phyloP scores from a whole-genome alignment of 192 early-diverging fungal species.

The Pecoramyces ruminantium region DNA sequence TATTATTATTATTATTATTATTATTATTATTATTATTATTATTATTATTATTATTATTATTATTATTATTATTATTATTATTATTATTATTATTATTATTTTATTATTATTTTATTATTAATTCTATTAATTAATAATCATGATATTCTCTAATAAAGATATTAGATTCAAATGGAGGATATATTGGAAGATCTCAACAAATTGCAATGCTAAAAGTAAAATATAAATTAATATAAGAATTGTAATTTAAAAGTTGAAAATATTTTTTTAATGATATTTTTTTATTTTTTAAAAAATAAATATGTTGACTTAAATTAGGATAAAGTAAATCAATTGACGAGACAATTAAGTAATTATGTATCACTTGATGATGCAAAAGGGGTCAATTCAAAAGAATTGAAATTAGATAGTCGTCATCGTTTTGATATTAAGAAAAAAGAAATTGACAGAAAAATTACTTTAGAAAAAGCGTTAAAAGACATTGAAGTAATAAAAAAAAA shows the following conservation, averaged over 20 bases:
- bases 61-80: no score
- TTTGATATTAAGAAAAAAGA: neutral
- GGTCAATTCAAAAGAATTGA: neutral
- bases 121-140: no score
- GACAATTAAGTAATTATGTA: neutral
- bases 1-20: no score
- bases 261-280: no score
- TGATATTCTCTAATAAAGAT: no score
- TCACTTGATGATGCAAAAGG: neutral
- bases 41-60: no score
- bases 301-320: neutral
- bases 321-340: neutral
- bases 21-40: no score
- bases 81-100: no score
- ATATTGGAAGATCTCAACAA: neutral
- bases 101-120: no score
- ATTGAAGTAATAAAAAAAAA: neutral
- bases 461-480: neutral
- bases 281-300: no score
- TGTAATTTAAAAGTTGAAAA: no score
- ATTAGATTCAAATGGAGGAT: neutral
- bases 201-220: neutral
- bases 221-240: no score
- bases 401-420: neutral
- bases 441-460: neutral